Percentiles rank a stretch among this genome's conserved stretches.
These are phyloP conservation scores for Candida labiduridarum DNA, from an alignment of 1,139 yeast species.

Conservation along the genomic window DNA sequence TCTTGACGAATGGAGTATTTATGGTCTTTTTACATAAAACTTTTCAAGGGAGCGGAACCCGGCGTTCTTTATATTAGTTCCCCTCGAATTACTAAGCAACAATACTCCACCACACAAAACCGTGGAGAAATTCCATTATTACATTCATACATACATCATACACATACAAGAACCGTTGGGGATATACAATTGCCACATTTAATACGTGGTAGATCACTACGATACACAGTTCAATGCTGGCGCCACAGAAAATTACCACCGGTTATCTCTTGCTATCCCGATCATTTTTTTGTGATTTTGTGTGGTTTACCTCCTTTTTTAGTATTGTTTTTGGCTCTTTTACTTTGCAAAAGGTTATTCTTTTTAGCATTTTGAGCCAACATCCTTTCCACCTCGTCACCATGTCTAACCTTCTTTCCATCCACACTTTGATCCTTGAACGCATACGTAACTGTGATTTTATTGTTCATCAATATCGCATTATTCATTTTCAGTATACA, in stretches of 20 bases:
- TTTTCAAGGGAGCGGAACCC: background rate
- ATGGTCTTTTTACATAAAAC: no score
- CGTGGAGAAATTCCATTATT: background rate
- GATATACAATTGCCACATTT: background rate
- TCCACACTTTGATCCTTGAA: conserved; percentile 53
- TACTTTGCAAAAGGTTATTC: conserved; percentile 24
- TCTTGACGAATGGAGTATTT: no score
- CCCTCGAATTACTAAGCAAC: background rate
- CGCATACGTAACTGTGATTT: conserved; percentile 68
- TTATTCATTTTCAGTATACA: conserved; percentile 76
- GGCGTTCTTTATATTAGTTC: background rate
- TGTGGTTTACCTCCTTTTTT: conserved; percentile 4
- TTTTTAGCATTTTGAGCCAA: conserved; percentile 68
- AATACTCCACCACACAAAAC: background rate
- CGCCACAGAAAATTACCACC: background rate
- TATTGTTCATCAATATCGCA: conserved; percentile 67
- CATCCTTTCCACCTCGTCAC: conserved; percentile 76
- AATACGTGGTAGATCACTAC: no score
- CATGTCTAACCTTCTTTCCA: conserved; percentile 59
- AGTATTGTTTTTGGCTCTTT: background rate
- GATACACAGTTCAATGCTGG: background rate
- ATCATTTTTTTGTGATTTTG: conserved; percentile 1
- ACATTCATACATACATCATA: background rate
- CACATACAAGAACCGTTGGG: background rate
- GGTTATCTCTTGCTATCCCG: background rate